These are phyloP conservation scores for Agrocybe praecox DNA, from an alignment of 768 basidiomycete species.

Conservation along the genomic window DNA sequence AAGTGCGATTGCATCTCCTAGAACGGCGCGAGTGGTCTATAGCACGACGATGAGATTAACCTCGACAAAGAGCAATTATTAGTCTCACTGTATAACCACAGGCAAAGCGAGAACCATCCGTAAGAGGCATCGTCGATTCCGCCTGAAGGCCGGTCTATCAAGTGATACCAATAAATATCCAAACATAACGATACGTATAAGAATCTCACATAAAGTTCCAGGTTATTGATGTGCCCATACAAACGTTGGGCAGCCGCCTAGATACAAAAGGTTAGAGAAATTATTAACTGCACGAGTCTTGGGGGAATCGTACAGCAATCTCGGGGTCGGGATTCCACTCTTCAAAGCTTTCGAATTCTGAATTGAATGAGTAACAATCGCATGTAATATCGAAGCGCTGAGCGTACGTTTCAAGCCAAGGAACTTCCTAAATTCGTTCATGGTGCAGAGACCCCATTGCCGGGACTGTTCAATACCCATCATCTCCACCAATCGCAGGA, in stretches of 20 bases:
- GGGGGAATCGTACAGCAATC: slow-evolving; percentile 27
- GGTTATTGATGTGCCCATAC: slow-evolving; percentile 12
- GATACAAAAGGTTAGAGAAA: background rate
- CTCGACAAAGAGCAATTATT: background rate
- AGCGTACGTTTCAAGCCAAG: slow-evolving; percentile 45
- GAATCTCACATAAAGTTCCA: slow-evolving; percentile 9
- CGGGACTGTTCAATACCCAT: slow-evolving; percentile 58
- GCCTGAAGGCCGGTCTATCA: slow-evolving; percentile 12
- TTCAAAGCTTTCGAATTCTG: slow-evolving; percentile 47
- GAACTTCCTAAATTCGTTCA: slow-evolving; percentile 59
- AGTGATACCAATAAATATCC: background rate
- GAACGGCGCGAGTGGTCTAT: slow-evolving; percentile 48
- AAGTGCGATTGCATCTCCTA: slow-evolving; percentile 56
- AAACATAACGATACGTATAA: background rate
- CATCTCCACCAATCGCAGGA: slow-evolving; percentile 54
- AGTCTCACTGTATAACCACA: slow-evolving; percentile 51
- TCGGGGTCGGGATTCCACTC: slow-evolving; percentile 56
- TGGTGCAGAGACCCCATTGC: slow-evolving; percentile 55
- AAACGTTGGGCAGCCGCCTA: slow-evolving; percentile 7
- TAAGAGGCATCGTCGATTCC: slow-evolving; percentile 9
- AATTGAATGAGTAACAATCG: background rate
- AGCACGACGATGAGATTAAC: background rate
- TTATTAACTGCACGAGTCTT: background rate
- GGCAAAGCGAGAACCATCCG: slow-evolving; percentile 23
- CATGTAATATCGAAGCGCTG: background rate